Conservation (phyloP, 2,329 filamentous ascomycete species). For the Aspergillus japonicus region DNA sequence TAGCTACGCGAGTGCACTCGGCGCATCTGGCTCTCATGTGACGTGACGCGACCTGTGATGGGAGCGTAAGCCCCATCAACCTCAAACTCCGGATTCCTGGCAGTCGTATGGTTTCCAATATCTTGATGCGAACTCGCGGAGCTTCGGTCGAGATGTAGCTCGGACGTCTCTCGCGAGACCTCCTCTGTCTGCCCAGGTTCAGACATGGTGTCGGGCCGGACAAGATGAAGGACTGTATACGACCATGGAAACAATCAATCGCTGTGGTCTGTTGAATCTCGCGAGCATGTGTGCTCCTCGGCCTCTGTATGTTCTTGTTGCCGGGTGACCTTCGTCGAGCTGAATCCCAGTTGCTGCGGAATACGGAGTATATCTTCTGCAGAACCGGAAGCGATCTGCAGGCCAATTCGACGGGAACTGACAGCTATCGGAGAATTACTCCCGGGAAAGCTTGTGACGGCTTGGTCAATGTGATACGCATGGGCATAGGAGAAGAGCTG, state of each 20-base stretch:
- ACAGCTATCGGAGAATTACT: neutral
- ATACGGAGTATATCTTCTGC: neutral
- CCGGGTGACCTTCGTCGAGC: neutral
- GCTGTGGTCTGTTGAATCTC: neutral
- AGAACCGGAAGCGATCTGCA: neutral
- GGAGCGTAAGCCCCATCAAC: constrained; percentile 22
- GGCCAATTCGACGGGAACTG: neutral
- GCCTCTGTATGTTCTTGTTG: neutral
- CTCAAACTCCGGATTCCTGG: constrained; percentile 13
- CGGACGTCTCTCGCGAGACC: neutral
- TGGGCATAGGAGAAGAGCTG: neutral
- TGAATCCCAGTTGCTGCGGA: neutral
- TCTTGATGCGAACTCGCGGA: constrained; percentile 11
- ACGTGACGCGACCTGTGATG: constrained; percentile 18
- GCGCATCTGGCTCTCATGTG: constrained; percentile 21
- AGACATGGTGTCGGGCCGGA: constrained; percentile 8
- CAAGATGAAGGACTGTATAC: neutral
- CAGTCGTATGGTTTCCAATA: constrained; percentile 5
- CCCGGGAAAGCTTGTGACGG: neutral
- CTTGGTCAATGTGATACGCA: neutral
- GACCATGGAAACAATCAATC: neutral
- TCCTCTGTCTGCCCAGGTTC: constrained; percentile 7
- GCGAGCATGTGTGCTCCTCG: neutral
- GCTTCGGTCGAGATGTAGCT: constrained; percentile 7
- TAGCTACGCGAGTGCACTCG: constrained; percentile 30